phyloP scores from a whole-genome alignment of 2,329 filamentous ascomycete genomes.

The Triangularia setosa region DNA sequence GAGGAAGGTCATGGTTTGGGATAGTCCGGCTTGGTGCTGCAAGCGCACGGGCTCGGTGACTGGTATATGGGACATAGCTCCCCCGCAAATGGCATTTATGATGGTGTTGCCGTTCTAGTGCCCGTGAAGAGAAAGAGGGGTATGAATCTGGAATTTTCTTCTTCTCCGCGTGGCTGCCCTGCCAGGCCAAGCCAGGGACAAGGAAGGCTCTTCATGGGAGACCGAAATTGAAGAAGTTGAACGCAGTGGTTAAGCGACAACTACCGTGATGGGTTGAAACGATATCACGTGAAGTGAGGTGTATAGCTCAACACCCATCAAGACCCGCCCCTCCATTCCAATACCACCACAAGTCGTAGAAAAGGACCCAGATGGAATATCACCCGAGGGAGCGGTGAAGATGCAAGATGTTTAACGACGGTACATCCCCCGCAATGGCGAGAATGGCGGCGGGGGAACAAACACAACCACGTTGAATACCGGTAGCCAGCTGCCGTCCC shows the following conservation, averaged over 20 bases:
- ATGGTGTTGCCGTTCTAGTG: background rate
- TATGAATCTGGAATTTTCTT: background rate
- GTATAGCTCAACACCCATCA: background rate
- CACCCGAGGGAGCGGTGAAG: background rate
- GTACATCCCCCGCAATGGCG: background rate
- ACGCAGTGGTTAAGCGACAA: background rate
- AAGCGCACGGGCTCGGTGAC: background rate
- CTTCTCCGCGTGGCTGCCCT: background rate
- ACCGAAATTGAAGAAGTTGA: background rate
- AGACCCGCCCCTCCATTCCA: background rate
- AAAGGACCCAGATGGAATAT: background rate
- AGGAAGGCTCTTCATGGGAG: background rate
- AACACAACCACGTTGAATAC: background rate
- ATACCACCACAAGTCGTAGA: background rate
- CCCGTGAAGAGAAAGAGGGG: background rate
- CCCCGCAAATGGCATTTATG: background rate
- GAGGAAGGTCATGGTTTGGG: background rate
- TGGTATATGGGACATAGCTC: background rate
- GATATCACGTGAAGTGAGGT: background rate
- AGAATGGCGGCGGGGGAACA: background rate
- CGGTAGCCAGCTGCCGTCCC: background rate
- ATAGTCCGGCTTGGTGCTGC: background rate
- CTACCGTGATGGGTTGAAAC: background rate
- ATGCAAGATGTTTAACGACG: background rate
- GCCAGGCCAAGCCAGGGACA: background rate